Evolutionary conservation across 148 eudicot genomes (phyloP).

Genomic region (Heliamphora exappendiculata): DNA sequence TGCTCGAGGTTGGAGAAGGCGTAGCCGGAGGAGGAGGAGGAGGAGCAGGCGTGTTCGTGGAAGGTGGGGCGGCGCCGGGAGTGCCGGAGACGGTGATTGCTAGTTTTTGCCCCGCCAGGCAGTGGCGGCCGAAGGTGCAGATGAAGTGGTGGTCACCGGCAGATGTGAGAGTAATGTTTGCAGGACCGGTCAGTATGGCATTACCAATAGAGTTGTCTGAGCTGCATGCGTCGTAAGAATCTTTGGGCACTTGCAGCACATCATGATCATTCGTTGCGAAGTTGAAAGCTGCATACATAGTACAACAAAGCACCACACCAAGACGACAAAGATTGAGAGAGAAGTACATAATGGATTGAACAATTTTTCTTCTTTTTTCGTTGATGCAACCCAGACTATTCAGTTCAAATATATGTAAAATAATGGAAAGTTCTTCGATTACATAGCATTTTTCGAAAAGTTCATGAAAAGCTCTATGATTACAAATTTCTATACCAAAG

Average conservation of each 20-base stretch:
- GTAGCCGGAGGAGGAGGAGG: neutral
- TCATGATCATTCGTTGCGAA: constrained; percentile 11
- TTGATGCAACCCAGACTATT: no score
- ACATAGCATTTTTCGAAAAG: no score
- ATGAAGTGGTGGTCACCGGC: constrained; percentile 19
- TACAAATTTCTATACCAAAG: no score
- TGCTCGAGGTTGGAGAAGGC: constrained; percentile 10
- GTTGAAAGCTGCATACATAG: constrained; percentile 21
- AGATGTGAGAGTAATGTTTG: constrained; percentile 16
- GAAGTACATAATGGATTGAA: no score
- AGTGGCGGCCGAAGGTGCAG: constrained; percentile 17
- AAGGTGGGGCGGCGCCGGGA: constrained; percentile 7
- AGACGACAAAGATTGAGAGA: no score
- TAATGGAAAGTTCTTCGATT: no score
- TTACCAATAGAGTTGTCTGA: constrained; percentile 9
- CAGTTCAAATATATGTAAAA: no score
- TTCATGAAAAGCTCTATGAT: no score
- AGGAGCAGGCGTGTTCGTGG: neutral
- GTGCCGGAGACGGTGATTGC: constrained; percentile 14
- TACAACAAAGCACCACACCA: no score
- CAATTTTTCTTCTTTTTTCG: no score
- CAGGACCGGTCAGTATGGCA: constrained; percentile 12
- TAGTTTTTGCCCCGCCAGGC: constrained; percentile 11
- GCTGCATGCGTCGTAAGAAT: constrained; percentile 16
- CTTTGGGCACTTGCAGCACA: constrained; percentile 4